Evolutionary conservation across 139 green algal species (phyloP).

Genomic region (Gonium pectorale): DNA sequence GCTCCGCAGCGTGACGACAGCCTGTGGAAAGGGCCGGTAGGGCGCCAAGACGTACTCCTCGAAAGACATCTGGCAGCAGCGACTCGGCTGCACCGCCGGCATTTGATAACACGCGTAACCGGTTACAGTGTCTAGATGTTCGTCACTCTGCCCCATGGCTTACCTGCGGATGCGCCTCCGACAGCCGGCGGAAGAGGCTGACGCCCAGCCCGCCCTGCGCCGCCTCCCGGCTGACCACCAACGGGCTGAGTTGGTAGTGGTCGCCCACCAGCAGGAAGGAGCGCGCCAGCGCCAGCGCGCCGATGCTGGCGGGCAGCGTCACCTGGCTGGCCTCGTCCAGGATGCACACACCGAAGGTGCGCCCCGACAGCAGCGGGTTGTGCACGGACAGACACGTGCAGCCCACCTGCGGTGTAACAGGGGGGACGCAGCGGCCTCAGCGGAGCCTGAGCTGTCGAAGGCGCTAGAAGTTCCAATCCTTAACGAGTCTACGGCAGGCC

Average conservation of each 20-base stretch:
- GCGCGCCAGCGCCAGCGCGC: slow-evolving; percentile 74
- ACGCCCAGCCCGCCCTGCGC: slow-evolving; percentile 72
- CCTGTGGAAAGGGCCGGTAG: no score
- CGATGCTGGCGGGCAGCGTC: slow-evolving; percentile 73
- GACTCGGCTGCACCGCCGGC: no score
- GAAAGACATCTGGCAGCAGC: no score
- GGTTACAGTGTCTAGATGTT: no score
- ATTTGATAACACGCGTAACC: no score
- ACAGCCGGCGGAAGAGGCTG: slow-evolving; percentile 88
- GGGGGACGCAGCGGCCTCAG: no score
- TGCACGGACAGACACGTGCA: slow-evolving; percentile 82
- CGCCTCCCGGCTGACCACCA: slow-evolving; percentile 70
- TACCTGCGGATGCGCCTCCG: slow-evolving; percentile 85
- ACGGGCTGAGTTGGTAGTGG: slow-evolving; percentile 79
- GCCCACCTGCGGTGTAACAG: slow-evolving; percentile 68
- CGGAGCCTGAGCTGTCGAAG: no score
- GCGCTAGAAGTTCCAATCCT: no score
- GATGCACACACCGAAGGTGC: slow-evolving; percentile 93
- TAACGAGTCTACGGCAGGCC: no score
- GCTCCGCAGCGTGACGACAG: slow-evolving; percentile 70
- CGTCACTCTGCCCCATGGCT: no score
- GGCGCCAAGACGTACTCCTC: no score
- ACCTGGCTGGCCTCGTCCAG: slow-evolving; percentile 96
- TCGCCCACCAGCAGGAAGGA: slow-evolving; percentile 91
- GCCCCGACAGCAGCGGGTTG: slow-evolving; percentile 74